Conservation (phyloP, 495 filamentous ascomycete genomes). For the Penicillium longicatenatum region DNA sequence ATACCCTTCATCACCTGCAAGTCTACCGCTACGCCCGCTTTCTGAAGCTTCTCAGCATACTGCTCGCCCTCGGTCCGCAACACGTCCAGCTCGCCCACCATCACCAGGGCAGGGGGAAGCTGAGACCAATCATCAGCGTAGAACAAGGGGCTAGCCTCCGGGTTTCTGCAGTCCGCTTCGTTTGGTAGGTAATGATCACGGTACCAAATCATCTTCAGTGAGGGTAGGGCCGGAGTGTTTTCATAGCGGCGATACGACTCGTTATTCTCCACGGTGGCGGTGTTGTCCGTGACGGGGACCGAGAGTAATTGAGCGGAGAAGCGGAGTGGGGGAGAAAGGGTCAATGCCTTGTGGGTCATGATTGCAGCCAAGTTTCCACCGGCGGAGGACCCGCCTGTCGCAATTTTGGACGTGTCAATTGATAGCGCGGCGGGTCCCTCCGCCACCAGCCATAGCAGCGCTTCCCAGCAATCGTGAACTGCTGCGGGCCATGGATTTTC, state of each 20-base stretch:
- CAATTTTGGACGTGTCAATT: constrained; percentile 48
- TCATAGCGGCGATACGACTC: constrained; percentile 52
- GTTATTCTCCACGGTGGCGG: constrained; percentile 46
- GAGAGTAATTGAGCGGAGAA: constrained; percentile 56
- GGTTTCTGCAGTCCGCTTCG: constrained; percentile 42
- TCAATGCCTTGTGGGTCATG: constrained; percentile 56
- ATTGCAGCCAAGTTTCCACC: constrained; percentile 57
- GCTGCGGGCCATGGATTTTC: constrained; percentile 59
- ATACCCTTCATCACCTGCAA: constrained; percentile 59
- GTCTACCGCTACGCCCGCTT: constrained; percentile 56
- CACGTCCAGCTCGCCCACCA: constrained; percentile 60
- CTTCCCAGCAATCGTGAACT: constrained; percentile 59
- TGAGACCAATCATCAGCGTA: constrained; percentile 50
- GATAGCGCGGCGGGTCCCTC: constrained; percentile 40
- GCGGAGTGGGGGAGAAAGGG: constrained; percentile 41
- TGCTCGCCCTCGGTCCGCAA: constrained; percentile 54
- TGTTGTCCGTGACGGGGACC: constrained; percentile 62
- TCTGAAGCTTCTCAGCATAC: constrained; percentile 48
- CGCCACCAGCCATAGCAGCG: constrained; percentile 53
- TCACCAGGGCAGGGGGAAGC: constrained; percentile 52
- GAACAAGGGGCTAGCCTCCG: constrained; percentile 57
- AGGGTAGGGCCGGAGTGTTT: constrained; percentile 51
- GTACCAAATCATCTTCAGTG: constrained; percentile 62
- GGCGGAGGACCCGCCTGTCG: constrained; percentile 58
- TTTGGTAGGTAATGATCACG: constrained; percentile 58